phyloP scores from a whole-genome alignment of 305 asterid species.

The Fraxinus sp. region DNA sequence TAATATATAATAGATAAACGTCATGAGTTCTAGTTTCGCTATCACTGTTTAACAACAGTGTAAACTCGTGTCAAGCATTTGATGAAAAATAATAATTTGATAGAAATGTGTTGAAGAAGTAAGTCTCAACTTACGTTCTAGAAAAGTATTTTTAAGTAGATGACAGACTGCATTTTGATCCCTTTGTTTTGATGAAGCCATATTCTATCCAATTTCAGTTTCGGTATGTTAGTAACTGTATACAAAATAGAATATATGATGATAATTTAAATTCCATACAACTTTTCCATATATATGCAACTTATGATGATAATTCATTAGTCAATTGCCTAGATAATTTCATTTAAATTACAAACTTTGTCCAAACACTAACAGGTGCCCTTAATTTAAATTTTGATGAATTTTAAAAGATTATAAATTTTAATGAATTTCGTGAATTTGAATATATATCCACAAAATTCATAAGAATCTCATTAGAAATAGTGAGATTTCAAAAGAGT shows the following conservation, averaged over 20 bases:
- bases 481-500: not conserved
- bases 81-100: not conserved
- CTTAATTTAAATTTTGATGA: not conserved
- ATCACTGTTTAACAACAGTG: not conserved
- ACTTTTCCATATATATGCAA: not conserved
- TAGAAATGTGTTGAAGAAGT: not conserved
- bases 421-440: not conserved
- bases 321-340: not conserved
- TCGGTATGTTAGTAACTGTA: not conserved
- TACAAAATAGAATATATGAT: not conserved
- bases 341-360: not conserved
- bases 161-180: not conserved
- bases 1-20: constrained; percentile 3
- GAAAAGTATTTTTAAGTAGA: not conserved
- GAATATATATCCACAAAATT: not conserved
- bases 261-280: not conserved
- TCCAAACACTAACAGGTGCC: not conserved
- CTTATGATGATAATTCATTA: not conserved
- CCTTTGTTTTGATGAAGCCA: not conserved
- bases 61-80: not conserved
- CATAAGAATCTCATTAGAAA: too few relatives aligned
- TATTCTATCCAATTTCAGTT: not conserved
- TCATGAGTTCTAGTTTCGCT: not conserved
- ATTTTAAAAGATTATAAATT: too few relatives aligned
- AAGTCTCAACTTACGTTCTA: not conserved